Percentiles rank a stretch among this genome's conserved stretches.
Evolutionary conservation across 805 yeast genomes (phyloP).

Genomic region (Candida rishiriensis): DNA sequence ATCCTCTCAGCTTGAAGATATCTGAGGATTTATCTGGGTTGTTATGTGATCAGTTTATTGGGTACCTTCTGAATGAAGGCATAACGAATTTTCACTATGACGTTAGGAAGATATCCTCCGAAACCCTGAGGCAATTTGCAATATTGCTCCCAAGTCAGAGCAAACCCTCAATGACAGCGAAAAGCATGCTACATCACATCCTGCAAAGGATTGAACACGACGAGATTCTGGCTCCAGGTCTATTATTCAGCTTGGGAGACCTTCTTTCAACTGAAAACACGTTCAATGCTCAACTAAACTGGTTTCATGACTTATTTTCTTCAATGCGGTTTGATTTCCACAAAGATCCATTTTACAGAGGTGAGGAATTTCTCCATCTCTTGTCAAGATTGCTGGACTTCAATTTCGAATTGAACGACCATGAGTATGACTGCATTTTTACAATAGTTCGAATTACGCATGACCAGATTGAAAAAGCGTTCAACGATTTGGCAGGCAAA

Average conservation of each 20-base stretch:
- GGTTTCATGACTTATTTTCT: constrained; percentile 6
- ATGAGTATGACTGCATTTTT: constrained; percentile 22
- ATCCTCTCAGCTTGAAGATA: constrained; percentile 15
- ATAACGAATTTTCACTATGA: constrained; percentile 37
- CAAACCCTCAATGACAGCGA: too few species aligned
- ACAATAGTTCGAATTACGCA: constrained; percentile 23
- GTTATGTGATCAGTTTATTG: constrained; percentile 25
- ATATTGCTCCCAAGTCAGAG: not conserved
- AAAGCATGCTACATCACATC: too few species aligned
- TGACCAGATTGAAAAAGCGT: constrained; percentile 23
- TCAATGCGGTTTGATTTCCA: constrained; percentile 30
- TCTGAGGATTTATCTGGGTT: constrained; percentile 8
- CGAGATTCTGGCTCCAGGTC: too few species aligned
- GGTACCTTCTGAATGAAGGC: constrained; percentile 30
- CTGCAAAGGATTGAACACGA: too few species aligned
- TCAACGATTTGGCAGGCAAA: constrained; percentile 25
- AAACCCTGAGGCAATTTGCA: constrained; percentile 28
- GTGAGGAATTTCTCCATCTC: constrained; percentile 33
- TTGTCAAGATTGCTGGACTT: constrained; percentile 8
- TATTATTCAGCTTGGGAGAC: too few species aligned
- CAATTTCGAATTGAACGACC: constrained; percentile 7
- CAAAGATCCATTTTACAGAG: constrained; percentile 29
- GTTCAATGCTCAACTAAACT: too few species aligned
- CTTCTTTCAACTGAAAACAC: too few species aligned
- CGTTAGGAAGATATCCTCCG: constrained; percentile 38